These are phyloP conservation scores for Raphanus hybrid DNA, from an alignment of 441 rosid genomes.

Conservation along the genomic window DNA sequence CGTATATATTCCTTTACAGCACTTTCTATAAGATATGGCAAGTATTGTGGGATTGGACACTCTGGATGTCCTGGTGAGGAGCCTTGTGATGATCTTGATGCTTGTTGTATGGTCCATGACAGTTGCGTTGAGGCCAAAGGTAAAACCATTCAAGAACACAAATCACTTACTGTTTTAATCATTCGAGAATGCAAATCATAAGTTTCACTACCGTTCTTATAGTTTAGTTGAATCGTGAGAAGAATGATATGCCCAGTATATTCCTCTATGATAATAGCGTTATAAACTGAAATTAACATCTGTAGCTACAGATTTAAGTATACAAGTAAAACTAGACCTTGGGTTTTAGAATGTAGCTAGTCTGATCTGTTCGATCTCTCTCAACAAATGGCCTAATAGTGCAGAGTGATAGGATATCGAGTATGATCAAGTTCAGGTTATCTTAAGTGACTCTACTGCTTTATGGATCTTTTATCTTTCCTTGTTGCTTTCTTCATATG, in stretches of 20 bases:
- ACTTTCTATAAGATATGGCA: slow-evolving; percentile 80
- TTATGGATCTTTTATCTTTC: too few species aligned
- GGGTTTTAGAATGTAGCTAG: neutral
- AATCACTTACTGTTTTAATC: neutral
- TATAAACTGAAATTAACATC: neutral
- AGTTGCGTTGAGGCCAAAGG: slow-evolving; percentile 82
- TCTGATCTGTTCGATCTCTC: neutral
- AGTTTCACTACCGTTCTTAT: neutral
- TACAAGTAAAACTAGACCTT: slow-evolving; percentile 2
- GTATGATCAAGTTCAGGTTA: neutral
- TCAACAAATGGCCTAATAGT: neutral
- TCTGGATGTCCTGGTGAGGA: slow-evolving; percentile 88
- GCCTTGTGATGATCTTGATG: slow-evolving; percentile 94
- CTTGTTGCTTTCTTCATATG: slow-evolving; percentile 2
- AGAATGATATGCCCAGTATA: slow-evolving; percentile 1
- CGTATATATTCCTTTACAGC: slow-evolving; percentile 17
- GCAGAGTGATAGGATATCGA: slow-evolving; percentile 1
- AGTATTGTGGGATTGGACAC: slow-evolving; percentile 94
- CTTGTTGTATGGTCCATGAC: slow-evolving; percentile 89
- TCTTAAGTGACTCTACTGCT: too few species aligned
- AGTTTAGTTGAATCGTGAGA: neutral
- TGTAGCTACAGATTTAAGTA: neutral
- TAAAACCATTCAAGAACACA: slow-evolving; percentile 11
- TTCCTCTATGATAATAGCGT: neutral
- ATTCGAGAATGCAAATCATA: neutral